A percentile compares a stretch with the other conserved stretches of the same genome.
phyloP scores from a whole-genome alignment of 106 monocot genomes.

The Iris macrosiphon region DNA sequence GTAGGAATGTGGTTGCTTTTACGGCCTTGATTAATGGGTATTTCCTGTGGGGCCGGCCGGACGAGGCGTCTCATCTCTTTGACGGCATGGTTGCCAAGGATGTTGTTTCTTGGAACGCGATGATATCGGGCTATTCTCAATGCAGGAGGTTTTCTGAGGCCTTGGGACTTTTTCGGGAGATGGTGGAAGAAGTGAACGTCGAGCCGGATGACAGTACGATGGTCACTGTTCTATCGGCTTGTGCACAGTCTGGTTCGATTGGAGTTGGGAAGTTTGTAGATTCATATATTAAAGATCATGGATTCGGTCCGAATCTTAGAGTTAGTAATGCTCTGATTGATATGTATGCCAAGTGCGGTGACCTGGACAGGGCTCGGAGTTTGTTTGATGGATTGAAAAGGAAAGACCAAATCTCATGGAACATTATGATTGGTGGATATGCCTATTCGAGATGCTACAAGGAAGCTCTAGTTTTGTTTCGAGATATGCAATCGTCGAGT shows the following conservation, averaged over 20 bases:
- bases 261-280: conserved; percentile 33
- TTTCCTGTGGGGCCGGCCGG: conserved; percentile 3
- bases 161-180: conserved; percentile 27
- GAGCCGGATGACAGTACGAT: conserved; percentile 27
- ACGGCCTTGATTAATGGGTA: conserved; percentile 53
- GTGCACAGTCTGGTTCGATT: conserved; percentile 25
- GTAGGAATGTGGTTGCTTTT: conserved; percentile 33
- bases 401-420: conserved; percentile 63
- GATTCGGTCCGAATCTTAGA: neutral
- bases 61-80: conserved; percentile 21
- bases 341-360: conserved; percentile 88
- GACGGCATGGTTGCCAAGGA: conserved; percentile 28
- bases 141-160: conserved; percentile 23
- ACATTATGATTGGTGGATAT: conserved; percentile 58
- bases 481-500: conserved; percentile 23
- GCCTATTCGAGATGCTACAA: conserved; percentile 55
- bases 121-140: conserved; percentile 39
- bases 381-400: conserved; percentile 61
- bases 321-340: conserved; percentile 61
- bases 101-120: conserved; percentile 45
- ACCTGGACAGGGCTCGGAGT: conserved; percentile 35
- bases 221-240: conserved; percentile 45
- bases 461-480: conserved; percentile 49
- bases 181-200: neutral
- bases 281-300: conserved; percentile 30